phyloP scores from a whole-genome alignment of 257 asterid species.

The Solanum infundibuliforme region DNA sequence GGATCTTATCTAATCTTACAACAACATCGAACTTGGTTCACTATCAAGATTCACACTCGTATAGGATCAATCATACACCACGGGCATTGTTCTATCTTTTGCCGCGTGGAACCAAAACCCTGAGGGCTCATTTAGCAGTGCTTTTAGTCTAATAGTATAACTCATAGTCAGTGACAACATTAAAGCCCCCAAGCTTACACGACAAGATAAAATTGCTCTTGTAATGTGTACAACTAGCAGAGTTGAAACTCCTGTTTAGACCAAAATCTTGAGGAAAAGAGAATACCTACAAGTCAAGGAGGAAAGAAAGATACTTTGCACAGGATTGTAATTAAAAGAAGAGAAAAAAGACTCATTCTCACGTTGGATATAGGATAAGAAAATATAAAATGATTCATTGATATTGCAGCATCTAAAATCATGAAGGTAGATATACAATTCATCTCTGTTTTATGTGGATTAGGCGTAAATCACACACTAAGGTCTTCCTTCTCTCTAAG shows the following conservation, averaged over 20 bases:
- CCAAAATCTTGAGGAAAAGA: background rate
- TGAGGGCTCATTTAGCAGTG: background rate
- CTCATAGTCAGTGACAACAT: background rate
- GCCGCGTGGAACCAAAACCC: background rate
- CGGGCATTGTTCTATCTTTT: background rate
- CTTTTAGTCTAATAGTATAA: background rate
- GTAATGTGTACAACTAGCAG: background rate
- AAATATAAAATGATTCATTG: background rate
- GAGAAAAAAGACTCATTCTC: too few species aligned
- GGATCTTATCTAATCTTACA: background rate
- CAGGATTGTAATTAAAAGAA: background rate
- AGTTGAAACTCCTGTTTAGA: background rate
- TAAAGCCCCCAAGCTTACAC: background rate
- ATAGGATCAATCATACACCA: background rate
- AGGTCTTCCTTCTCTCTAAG: background rate
- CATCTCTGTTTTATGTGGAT: background rate
- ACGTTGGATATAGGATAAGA: background rate
- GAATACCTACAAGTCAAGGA: background rate
- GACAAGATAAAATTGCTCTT: background rate
- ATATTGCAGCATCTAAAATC: background rate
- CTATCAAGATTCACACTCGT: background rate
- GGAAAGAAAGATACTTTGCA: background rate
- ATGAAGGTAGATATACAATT: background rate
- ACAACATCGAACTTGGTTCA: background rate
- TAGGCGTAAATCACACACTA: background rate